Evolutionary conservation across 1,139 yeast genomes (phyloP), one percentile per base, ranked within the genome.

Genomic region (Hyphopichia buzzinii): DNA sequence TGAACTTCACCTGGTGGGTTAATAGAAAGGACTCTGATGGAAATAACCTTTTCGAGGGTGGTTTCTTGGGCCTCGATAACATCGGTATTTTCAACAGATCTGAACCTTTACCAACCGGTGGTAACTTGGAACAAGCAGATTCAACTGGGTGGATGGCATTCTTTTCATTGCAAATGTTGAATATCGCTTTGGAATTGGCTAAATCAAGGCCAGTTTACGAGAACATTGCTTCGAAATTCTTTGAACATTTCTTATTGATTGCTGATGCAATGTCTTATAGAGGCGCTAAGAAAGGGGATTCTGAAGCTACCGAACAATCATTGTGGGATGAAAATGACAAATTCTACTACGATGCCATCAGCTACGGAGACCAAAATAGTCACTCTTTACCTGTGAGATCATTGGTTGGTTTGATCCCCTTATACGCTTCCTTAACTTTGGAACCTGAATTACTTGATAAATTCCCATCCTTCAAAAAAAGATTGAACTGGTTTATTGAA

Each of bases 141-240:
- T 87, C 96, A 21, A 90, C 97, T 6, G 97, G 97, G 30, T 90
- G 97, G 97, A 87, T 90, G 95, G 97, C 96, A 0, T 90, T 92
- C 66, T 90, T 83, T 64, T 80, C 87, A 27, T 69, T 90, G 49
- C 95, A 87, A 57, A 89, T 90, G 97, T 74, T 90, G 60, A 90
- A 89, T 57, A 90, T 90, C 56, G 94, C 97, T 0, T 74, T 90
- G 48, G 97, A 90, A 60, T 74, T 90, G 51, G 71, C 97, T 24
- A 88, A 86, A 57, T 79, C 84, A 34, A 81, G 89, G 47, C 82
- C 89, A 1, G 95, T 87, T 16, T 90, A 90, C 61, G 97, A 90
- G 62, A 94, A 89, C 57, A 87, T 89, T 62, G 97, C 97, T 2
- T 84, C 95, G 38, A 90, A 90, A 62, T 90, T 90, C 62, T 89